phyloP scores from a whole-genome alignment of 768 basidiomycete species.

The Calocera viscosa region DNA sequence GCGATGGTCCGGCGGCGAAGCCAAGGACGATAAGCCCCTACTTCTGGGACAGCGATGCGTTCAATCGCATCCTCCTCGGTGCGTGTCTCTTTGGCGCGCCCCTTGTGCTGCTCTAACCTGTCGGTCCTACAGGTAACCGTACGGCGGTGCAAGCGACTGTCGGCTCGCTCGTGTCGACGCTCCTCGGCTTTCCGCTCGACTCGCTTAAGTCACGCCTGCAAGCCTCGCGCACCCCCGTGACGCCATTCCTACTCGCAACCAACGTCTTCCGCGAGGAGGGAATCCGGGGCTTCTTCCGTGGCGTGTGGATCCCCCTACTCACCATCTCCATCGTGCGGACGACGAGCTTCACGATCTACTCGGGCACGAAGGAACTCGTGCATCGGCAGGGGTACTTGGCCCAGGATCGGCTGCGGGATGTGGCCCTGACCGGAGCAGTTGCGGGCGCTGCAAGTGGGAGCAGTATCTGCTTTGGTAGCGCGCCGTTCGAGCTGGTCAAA shows the following conservation, averaged over 20 bases:
- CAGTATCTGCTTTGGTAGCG: constrained; percentile 76
- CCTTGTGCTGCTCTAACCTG: not conserved
- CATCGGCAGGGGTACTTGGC: constrained; percentile 46
- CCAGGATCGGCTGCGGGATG: constrained; percentile 50
- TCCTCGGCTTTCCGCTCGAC: constrained; percentile 76
- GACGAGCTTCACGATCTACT: constrained; percentile 85
- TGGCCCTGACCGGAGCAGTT: constrained; percentile 62
- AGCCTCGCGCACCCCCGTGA: constrained; percentile 61
- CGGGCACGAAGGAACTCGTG: constrained; percentile 64
- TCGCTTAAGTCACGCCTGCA: constrained; percentile 89
- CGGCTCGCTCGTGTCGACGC: constrained; percentile 83
- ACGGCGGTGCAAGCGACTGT: constrained; percentile 81
- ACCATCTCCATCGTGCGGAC: constrained; percentile 96
- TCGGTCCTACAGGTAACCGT: constrained; percentile 49
- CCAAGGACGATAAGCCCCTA: not conserved
- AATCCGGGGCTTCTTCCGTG: constrained; percentile 80
- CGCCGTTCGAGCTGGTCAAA: constrained; percentile 94
- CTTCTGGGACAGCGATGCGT: not conserved
- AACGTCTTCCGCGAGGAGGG: constrained; percentile 63
- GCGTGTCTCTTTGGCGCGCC: not conserved
- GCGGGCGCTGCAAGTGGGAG: constrained; percentile 83
- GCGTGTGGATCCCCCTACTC: constrained; percentile 81
- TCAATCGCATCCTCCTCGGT: not conserved
- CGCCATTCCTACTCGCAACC: constrained; percentile 45
- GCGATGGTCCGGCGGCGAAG: constrained; percentile 7